These are phyloP conservation scores for Gossypium lobatum DNA, from an alignment of 441 rosid species.

Conservation along the genomic window DNA sequence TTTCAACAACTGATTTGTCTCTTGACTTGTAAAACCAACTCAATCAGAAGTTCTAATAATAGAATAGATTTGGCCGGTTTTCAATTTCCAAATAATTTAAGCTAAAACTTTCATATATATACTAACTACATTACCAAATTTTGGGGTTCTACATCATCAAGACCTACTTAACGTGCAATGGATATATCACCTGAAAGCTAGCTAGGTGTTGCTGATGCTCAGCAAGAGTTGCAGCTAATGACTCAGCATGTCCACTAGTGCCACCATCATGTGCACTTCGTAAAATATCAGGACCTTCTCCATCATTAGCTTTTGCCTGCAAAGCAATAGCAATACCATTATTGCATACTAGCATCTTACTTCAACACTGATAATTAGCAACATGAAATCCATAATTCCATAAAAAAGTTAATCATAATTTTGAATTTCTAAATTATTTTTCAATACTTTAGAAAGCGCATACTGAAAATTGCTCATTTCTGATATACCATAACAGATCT, in stretches of 20 bases:
- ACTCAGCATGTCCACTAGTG: conserved; percentile 85
- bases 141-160: not conserved
- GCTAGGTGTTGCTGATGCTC: conserved; percentile 99
- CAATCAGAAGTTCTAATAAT: not conserved
- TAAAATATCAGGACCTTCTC: conserved; percentile 96
- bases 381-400: conserved; percentile 9
- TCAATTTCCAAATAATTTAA: conserved; percentile 6
- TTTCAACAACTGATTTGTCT: not conserved
- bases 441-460: not conserved
- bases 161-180: not conserved
- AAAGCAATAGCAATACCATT: conserved; percentile 17
- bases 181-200: conserved; percentile 80
- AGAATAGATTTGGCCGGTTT: not conserved
- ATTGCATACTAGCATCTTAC: conserved; percentile 8
- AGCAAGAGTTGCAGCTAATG: conserved; percentile 78
- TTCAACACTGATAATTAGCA: conserved; percentile 4
- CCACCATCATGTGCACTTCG: conserved; percentile 65
- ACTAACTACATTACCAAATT: not conserved
- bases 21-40: not conserved
- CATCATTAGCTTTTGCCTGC: conserved; percentile 94
- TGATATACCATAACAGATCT: not conserved
- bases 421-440: not conserved
- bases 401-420: not conserved
- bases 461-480: not conserved
- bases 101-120: conserved; percentile 9